Evolutionary conservation across 441 rosid genomes (phyloP).

Genomic region (Rhodomyrtus psidioides): DNA sequence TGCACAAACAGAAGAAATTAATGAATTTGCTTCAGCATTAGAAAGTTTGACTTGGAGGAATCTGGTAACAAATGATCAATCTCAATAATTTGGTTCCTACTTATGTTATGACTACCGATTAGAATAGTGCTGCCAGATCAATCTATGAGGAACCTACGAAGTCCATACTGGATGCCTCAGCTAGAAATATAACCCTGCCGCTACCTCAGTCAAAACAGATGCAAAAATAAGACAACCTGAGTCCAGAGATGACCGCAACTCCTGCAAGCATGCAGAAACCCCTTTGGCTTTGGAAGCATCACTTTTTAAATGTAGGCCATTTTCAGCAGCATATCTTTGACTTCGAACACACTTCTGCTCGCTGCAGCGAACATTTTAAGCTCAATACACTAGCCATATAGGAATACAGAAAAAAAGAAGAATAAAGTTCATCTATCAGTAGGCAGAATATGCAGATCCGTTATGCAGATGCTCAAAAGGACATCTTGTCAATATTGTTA

Average conservation of each 20-base stretch:
- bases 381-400: neutral
- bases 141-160: neutral
- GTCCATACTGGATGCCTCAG: neutral
- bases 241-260: slow-evolving; percentile 54
- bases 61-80: neutral
- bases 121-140: too few species aligned
- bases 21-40: neutral
- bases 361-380: slow-evolving; percentile 26
- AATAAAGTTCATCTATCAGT: neutral
- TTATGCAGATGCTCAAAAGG: neutral
- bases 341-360: slow-evolving; percentile 58
- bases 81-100: neutral
- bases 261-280: slow-evolving; percentile 61
- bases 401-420: neutral
- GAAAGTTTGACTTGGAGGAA: neutral
- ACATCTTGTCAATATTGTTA: neutral
- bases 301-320: slow-evolving; percentile 57
- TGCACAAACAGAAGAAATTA: slow-evolving; percentile 38
- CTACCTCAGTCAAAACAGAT: neutral
- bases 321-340: slow-evolving; percentile 49
- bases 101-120: neutral
- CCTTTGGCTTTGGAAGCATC: slow-evolving; percentile 64
- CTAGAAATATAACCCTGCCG: neutral
- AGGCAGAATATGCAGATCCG: neutral
- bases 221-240: slow-evolving; percentile 35